Evolutionary conservation across 1,284 basidiomycete species (phyloP), one percentile per base, ranked within the genome.

Genomic region (Ceratobasidium sp.): DNA sequence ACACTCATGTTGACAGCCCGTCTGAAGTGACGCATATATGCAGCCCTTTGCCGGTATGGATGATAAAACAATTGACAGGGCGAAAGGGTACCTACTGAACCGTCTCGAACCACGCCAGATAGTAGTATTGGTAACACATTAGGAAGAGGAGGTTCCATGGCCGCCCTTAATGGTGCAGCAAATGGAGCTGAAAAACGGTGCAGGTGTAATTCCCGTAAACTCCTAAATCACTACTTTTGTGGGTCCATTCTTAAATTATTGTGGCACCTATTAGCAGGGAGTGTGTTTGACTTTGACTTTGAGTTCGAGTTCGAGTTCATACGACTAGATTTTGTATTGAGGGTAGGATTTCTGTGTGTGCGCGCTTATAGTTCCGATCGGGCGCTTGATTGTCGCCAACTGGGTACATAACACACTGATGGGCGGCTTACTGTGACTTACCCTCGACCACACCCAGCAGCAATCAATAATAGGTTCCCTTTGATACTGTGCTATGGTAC

Each of bases 81-180:
- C 91, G 58, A 86, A 89, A 77, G 80, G 79, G 54, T 93, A 94
- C 81, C 82, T 98, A 37, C 84, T 88, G 42, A 83, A 85, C 45
- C 84, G 86, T 11, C 86, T 88, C n/a, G 85, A 86, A 17, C 79
- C 83, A 31, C 85, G 89, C 39, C 94, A 96, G 84, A 92, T 91
- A 0, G 91, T 94, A 17, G 86, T 97, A 1, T 91, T 95, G 2
- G 90, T 98, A 54, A 94, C 91, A 45, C 96, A 97, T 84, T 96
- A 94, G 89, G 92, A 94, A 80, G 92, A 93, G 54, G 96, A 98
- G 83, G 90, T 96, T 26, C 92, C 92, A 1, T 94, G 92, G 92
- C 63, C 75, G 31, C 11, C 61, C 10, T 45, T 39, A 0, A n/a
- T 39, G n/a, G 73, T 77, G 1, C 75, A 54, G 28, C 67, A 47